Conservation (phyloP, 306 rosid species). For the Malus domestica region DNA sequence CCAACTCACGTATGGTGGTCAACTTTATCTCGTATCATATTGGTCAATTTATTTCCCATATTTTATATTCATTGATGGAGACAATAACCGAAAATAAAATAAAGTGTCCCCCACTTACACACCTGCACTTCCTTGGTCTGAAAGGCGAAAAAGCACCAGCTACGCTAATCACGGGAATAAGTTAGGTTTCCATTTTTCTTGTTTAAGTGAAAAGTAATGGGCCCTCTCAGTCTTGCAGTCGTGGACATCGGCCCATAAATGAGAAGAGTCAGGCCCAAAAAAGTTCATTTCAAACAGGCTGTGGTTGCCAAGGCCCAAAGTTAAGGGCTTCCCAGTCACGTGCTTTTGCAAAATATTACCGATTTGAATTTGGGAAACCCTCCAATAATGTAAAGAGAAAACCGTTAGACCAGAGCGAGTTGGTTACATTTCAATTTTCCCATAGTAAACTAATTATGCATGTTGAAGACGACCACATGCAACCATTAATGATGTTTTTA, state of each 20-base stretch:
- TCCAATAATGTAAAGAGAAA: neutral
- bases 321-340: neutral
- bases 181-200: neutral
- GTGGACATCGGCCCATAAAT: neutral
- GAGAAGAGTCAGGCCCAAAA: neutral
- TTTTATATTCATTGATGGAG: neutral
- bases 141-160: neutral
- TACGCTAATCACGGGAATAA: neutral
- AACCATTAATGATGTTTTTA: neutral
- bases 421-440: neutral
- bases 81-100: neutral
- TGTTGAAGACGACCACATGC: neutral
- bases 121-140: neutral
- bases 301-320: neutral
- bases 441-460: neutral
- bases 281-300: neutral
- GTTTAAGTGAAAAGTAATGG: neutral
- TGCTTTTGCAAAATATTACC: neutral
- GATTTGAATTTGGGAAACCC: neutral
- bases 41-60: neutral
- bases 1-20: neutral
- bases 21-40: neutral
- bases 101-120: neutral
- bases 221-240: neutral
- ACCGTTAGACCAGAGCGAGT: neutral